phyloP scores from a whole-genome alignment of 306 rosid genomes.

The Ormosia semicastrata region DNA sequence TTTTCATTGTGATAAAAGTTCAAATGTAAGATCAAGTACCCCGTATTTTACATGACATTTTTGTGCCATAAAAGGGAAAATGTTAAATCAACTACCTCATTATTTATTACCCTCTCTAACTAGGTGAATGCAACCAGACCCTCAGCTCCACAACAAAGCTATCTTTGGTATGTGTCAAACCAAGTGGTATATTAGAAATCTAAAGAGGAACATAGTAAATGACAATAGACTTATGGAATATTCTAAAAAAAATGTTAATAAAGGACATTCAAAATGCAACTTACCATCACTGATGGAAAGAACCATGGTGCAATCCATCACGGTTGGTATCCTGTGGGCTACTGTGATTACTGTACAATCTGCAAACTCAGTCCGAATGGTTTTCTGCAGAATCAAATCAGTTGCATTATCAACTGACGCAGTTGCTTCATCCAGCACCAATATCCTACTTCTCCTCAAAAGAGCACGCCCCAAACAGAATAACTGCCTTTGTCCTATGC shows the following conservation, averaged over 20 bases:
- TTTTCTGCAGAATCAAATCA: too few relatives aligned
- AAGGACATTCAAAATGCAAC: not conserved
- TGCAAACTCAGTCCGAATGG: not conserved
- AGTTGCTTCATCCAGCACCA: slow-evolving; percentile 73
- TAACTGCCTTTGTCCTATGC: slow-evolving; percentile 68
- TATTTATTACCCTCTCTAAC: not conserved
- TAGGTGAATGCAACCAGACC: too few relatives aligned
- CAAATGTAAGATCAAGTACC: not conserved
- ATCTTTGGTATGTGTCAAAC: too few relatives aligned
- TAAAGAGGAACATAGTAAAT: too few relatives aligned
- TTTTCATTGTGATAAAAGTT: too few relatives aligned
- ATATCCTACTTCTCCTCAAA: slow-evolving; percentile 52
- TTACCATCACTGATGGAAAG: slow-evolving; percentile 30
- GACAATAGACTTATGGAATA: too few relatives aligned
- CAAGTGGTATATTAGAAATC: not conserved
- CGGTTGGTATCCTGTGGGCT: slow-evolving; percentile 70
- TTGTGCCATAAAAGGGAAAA: not conserved
- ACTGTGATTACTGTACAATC: slow-evolving; percentile 57
- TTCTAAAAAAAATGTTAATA: too few relatives aligned
- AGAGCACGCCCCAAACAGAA: slow-evolving; percentile 70
- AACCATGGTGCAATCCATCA: slow-evolving; percentile 70
- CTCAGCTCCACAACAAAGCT: not conserved
- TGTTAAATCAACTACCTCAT: not conserved
- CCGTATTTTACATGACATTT: not conserved
- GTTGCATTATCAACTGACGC: slow-evolving; percentile 48